Base-by-base conservation (phyloP, 2,329 filamentous ascomycete genomes). In the Fusarium drepaniforme region DNA sequence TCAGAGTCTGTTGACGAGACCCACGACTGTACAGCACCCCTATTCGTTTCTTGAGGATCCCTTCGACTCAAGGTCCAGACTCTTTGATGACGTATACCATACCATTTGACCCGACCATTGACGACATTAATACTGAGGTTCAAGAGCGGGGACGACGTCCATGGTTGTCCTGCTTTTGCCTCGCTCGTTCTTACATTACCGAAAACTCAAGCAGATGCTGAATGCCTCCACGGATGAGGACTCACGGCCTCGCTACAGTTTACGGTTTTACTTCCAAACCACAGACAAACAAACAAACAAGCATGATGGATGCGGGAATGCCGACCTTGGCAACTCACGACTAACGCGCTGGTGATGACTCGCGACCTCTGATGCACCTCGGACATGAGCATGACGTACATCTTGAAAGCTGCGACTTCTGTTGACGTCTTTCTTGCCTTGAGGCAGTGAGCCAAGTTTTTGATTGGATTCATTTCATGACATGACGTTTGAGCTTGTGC, bases 21-120 rank as follows among this genome's bases (percentile, higher is more conserved):
- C 72, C 70, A 74, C 79, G 78, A 80, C 76, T 82, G 81, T 82
- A 81, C 81, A 81, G 66, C 78, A 76, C 72, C 66, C 49, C 69
- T 68, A 64, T 70, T 75, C 59, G 67, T 73, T 76, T 73, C 66
- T 74, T 78, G 77, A 81, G 78, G 75, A 79, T 68, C 66, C 64
- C 68, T 72, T 74, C 71, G 71, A 67, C 69, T 70, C 62, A 66
- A 70, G 73, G 70, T 62, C 69, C 74, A 70, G 67, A 70, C 75
- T 68, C 71, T 78, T 72, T 79, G 78, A 78, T 79, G 77, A 79
- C 59, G 73, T 76, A 77, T 79, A 77, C 79, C 71, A 62, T 71
- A 77, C 79, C 71, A 64, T 71, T 79, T 79, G 76, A 79, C 66
- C 68, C 74, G 76, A 72, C 69, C 62, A 64, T 72, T 73, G 75